Evolutionary conservation across 148 eudicot species (phyloP).

Genomic region (Vaccinium macrocarpon): DNA sequence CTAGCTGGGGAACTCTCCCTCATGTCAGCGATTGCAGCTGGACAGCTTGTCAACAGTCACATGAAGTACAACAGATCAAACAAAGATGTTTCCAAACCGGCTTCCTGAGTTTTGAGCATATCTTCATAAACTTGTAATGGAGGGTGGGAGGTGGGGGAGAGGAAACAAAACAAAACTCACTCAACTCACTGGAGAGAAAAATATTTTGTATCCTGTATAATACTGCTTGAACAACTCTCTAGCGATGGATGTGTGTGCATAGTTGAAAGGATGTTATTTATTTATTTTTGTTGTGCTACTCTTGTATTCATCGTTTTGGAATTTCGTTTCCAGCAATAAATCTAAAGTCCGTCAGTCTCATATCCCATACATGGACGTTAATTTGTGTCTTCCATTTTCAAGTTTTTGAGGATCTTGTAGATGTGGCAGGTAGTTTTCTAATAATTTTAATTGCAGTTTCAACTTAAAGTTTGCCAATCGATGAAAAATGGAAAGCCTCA

Average conservation of each 20-base stretch:
- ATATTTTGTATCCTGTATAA: background rate
- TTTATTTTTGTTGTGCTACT: background rate
- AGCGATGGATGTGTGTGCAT: background rate
- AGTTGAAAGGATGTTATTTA: background rate
- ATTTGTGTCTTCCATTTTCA: background rate
- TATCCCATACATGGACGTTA: background rate
- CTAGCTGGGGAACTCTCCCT: conserved; percentile 87
- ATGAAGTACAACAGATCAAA: conserved; percentile 80
- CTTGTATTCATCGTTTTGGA: background rate
- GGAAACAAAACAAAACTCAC: background rate
- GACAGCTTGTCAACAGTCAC: conserved; percentile 82
- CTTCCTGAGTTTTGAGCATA: conserved; percentile 17
- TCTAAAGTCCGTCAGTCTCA: background rate
- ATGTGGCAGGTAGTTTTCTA: background rate
- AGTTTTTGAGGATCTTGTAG: background rate
- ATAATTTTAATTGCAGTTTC: background rate
- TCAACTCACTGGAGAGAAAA: too few species aligned
- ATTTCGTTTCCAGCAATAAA: background rate
- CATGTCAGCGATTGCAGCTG: conserved; percentile 84
- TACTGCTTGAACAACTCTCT: background rate
- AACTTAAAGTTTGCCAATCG: background rate
- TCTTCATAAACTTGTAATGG: background rate
- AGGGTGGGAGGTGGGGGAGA: background rate
- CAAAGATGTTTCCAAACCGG: conserved; percentile 41
- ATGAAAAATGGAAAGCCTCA: too few species aligned